These are phyloP conservation scores for Venturia nashicola DNA, from an alignment of 2,329 filamentous ascomycete genomes.

Conservation along the genomic window DNA sequence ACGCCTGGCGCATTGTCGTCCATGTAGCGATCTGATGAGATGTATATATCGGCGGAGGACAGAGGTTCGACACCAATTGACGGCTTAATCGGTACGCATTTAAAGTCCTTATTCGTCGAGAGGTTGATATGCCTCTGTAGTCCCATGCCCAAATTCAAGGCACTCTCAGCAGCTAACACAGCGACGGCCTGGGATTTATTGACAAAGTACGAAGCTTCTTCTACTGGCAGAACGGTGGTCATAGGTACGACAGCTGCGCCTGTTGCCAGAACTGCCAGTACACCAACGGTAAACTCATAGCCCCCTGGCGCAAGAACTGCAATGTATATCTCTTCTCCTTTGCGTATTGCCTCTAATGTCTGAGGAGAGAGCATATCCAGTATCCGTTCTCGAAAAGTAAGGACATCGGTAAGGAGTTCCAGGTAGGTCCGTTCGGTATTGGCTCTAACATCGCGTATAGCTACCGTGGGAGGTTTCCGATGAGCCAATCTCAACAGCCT, in stretches of 20 bases:
- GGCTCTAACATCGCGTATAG: slow-evolving; percentile 28
- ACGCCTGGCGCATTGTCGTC: slow-evolving; percentile 29
- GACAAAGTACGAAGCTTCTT: slow-evolving; percentile 34
- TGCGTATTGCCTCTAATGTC: slow-evolving; percentile 19
- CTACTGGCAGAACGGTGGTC: slow-evolving; percentile 27
- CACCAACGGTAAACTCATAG: slow-evolving; percentile 37
- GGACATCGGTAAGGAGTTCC: slow-evolving; percentile 32
- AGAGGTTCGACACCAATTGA: slow-evolving; percentile 20
- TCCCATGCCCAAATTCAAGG: slow-evolving; percentile 20
- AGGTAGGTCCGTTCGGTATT: slow-evolving; percentile 26
- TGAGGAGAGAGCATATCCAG: slow-evolving; percentile 18
- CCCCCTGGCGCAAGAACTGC: slow-evolving; percentile 33
- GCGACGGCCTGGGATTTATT: slow-evolving; percentile 27
- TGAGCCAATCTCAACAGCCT: slow-evolving; percentile 28
- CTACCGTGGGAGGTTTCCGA: slow-evolving; percentile 21
- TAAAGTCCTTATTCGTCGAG: slow-evolving; percentile 21
- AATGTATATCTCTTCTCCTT: slow-evolving; percentile 30
- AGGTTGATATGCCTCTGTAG: slow-evolving; percentile 16
- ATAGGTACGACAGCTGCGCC: slow-evolving; percentile 36
- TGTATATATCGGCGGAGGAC: slow-evolving; percentile 22
- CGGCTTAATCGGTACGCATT: slow-evolving; percentile 24
- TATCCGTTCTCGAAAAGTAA: slow-evolving; percentile 29
- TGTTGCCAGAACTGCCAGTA: slow-evolving; percentile 33
- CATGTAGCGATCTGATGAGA: slow-evolving; percentile 28
- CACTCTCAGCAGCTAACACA: slow-evolving; percentile 25